Evolutionary conservation across 2,329 filamentous ascomycete species (phyloP), one percentile per base, ranked within the genome.

Genomic region (Plenodomus biglobosus): DNA sequence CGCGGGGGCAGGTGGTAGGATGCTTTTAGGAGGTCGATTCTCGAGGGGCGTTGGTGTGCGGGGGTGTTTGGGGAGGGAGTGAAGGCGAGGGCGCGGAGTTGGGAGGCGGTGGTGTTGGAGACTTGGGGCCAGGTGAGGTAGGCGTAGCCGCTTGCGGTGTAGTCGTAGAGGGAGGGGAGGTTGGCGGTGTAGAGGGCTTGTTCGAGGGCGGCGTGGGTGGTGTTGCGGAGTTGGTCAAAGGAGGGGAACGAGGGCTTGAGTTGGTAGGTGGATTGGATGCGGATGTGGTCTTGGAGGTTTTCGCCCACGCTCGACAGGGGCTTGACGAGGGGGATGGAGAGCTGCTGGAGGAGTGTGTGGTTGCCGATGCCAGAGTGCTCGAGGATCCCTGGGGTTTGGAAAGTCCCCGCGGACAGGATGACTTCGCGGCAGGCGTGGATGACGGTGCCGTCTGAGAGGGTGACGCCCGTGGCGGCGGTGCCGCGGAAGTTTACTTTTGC

Each of bases 51-150:
- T n/a, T n/a, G n/a, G n/a, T n/a, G n/a, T n/a, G n/a, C n/a, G n/a
- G n/a, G n/a, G n/a, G n/a, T n/a, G n/a, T n/a, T n/a, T n/a, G n/a
- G n/a, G n/a, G n/a, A n/a, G n/a, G n/a, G n/a, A n/a, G n/a, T n/a
- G n/a, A n/a, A n/a, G 7, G 75, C 75, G 0, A 75, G 61, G 1
- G 55, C 39, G 1, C 69, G 59, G 0, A 75, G 60, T 3, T 53
- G 43, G 1, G 71, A 55, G 2, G 56, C 55, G 3, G 63, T 67
- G 11, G 67, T 64, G 20, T 68, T 66, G 16, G 70, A 64, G 10
- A 73, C 64, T 43, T 72, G 68, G 1, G 60, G 48, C 75, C 75
- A 79, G 20, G 71, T 74, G 24, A 74, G 59, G 55, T 76, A 78
- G 1, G 71, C 56, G 41, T 76, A 76, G 1, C 65, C 72, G 22